Evolutionary conservation across 495 filamentous ascomycete species (phyloP).

Genomic region (Penicillium parvum): DNA sequence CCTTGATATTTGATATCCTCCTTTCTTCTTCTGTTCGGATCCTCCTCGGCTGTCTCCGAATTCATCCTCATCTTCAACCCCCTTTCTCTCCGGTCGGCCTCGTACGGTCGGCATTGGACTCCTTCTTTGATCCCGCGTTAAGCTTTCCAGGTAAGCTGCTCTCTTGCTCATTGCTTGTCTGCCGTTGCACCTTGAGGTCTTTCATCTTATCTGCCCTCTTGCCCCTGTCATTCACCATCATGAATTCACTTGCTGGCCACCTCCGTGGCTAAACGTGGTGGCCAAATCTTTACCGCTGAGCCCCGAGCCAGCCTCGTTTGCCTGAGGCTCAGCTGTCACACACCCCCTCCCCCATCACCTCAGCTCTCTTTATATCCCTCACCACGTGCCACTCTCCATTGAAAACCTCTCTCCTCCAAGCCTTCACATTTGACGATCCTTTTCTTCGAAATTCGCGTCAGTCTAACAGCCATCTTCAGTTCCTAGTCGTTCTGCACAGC

Average conservation of each 20-base stretch:
- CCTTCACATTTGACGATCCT: not conserved
- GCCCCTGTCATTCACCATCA: not conserved
- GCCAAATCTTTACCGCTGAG: conserved; percentile 3
- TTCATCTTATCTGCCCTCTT: not conserved
- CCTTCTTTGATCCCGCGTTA: conserved; percentile 23
- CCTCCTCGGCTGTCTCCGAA: conserved; percentile 6
- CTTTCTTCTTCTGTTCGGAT: conserved; percentile 10
- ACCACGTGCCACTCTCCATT: not conserved
- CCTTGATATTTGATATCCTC: conserved; percentile 28
- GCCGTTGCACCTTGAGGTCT: not conserved
- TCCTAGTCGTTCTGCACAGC: conserved; percentile 24
- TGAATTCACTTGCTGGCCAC: not conserved
- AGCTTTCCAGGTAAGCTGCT: conserved; percentile 10
- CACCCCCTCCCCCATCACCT: conserved; percentile 11
- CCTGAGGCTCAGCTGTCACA: conserved; percentile 17
- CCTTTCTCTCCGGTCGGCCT: conserved; percentile 5
- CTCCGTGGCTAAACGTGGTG: conserved; percentile 9
- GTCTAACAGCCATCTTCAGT: not conserved
- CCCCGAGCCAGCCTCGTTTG: conserved; percentile 12
- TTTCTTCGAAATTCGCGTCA: not conserved
- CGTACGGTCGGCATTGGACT: conserved; percentile 21
- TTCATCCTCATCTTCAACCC: not conserved
- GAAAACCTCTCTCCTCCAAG: not conserved
- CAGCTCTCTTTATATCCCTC: not conserved
- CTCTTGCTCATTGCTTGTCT: conserved; percentile 2